Percentiles rank a stretch among this genome's conserved stretches.
phyloP scores from a whole-genome alignment of 2,329 filamentous ascomycete species.

The Pestalotiopsis fici region DNA sequence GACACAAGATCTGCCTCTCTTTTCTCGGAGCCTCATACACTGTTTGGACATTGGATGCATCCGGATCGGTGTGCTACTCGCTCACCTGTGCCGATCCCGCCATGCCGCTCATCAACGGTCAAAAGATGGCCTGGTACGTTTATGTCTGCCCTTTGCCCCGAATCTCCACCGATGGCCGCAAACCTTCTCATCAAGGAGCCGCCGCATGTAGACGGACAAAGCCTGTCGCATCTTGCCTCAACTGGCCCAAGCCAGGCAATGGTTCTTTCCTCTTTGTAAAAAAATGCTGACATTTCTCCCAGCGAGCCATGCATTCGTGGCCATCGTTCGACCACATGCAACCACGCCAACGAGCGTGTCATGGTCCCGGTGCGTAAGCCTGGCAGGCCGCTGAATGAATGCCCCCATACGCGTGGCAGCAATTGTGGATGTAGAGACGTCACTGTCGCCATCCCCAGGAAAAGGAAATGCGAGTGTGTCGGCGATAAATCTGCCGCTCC shows the following conservation, averaged over 20 bases:
- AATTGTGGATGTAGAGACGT: constrained; percentile 7
- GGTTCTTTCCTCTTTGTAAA: not conserved
- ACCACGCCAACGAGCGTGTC: constrained; percentile 9
- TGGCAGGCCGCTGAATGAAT: constrained; percentile 8
- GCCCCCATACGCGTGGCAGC: constrained; percentile 5
- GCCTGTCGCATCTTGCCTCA: not conserved
- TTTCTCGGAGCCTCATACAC: not conserved
- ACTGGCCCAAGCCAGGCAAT: not conserved
- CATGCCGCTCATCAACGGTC: constrained; percentile 11
- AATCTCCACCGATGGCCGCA: constrained; percentile 1
- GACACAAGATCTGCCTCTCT: not conserved
- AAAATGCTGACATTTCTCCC: not conserved
- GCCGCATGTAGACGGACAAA: not conserved
- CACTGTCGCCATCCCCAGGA: constrained; percentile 10
- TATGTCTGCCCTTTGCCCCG: not conserved
- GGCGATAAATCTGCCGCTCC: not conserved
- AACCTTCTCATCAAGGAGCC: not conserved
- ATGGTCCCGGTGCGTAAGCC: constrained; percentile 12
- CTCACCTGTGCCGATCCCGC: not conserved
- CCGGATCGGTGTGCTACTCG: not conserved
- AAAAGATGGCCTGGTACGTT: constrained; percentile 12
- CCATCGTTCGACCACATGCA: constrained; percentile 10
- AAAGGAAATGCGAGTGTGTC: constrained; percentile 8
- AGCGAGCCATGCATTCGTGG: constrained; percentile 14
- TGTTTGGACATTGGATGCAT: not conserved